A percentile compares a stretch with the other conserved stretches of the same genome.
phyloP scores from a whole-genome alignment of 345 rosid genomes.

The Eucalyptus cloeziana region DNA sequence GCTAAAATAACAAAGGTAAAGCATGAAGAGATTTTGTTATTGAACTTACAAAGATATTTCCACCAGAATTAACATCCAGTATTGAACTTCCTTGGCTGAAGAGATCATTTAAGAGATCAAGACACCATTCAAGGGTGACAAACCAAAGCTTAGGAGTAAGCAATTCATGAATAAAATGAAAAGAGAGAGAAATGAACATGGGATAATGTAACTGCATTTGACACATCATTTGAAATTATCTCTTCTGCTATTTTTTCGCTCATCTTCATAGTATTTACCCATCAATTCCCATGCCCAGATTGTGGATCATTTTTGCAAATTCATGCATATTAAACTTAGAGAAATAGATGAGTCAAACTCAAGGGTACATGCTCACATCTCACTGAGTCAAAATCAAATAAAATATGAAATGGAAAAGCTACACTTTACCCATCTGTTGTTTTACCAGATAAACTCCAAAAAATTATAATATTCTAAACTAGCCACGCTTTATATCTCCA shows the following conservation, averaged over 20 bases:
- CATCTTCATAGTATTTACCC: not conserved
- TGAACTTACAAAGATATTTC: conserved; percentile 61
- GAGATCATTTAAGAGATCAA: conserved; percentile 1
- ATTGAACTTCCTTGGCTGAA: conserved; percentile 72
- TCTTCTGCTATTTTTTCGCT: not conserved
- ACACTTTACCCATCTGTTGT: not conserved
- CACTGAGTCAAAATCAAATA: not conserved
- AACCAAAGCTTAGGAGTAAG: not conserved
- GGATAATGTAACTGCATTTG: not conserved
- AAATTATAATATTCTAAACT: not conserved
- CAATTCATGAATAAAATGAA: not conserved
- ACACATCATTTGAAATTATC: not conserved
- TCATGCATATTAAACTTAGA: not conserved
- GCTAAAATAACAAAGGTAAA: not conserved
- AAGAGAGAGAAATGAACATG: not conserved
- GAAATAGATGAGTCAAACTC: not conserved
- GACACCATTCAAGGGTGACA: not conserved
- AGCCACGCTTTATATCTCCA: not conserved
- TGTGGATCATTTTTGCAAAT: not conserved
- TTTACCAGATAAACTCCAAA: not conserved
- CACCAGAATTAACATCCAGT: conserved; percentile 70
- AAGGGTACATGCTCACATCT: not conserved
- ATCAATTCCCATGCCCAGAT: not conserved
- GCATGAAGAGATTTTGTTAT: not conserved
- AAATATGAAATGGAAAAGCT: not conserved